Conservation (phyloP, 768 basidiomycete species). For the Russula lepida region DNA sequence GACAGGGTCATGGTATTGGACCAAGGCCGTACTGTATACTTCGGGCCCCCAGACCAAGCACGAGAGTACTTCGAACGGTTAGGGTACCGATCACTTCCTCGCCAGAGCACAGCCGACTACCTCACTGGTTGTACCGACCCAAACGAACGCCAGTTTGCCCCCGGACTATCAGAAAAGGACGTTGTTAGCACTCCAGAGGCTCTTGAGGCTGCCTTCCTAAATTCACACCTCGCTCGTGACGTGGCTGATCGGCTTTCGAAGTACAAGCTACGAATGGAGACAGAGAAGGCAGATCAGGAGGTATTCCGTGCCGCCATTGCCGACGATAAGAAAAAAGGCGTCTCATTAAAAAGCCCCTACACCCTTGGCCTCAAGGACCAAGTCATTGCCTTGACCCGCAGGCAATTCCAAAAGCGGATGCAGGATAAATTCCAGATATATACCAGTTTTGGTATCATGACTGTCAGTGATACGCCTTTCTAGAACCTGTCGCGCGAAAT, state of each 20-base stretch:
- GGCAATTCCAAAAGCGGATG: slow-evolving; percentile 65
- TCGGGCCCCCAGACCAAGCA: slow-evolving; percentile 66
- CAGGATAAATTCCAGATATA: slow-evolving; percentile 75
- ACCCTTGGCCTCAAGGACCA: slow-evolving; percentile 75
- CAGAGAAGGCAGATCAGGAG: slow-evolving; percentile 59
- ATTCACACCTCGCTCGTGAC: slow-evolving; percentile 38
- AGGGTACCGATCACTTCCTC: slow-evolving; percentile 67
- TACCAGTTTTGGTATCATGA: slow-evolving; percentile 57
- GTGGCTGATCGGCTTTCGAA: slow-evolving; percentile 44
- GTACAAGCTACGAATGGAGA: slow-evolving; percentile 48
- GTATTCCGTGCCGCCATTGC: slow-evolving; percentile 70
- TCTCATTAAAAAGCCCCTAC: slow-evolving; percentile 73
- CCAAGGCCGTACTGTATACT: slow-evolving; percentile 76
- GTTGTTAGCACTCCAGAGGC: slow-evolving; percentile 61
- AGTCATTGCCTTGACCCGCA: slow-evolving; percentile 56
- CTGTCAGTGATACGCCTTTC: slow-evolving; percentile 43
- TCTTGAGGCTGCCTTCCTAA: slow-evolving; percentile 54
- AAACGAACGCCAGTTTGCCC: slow-evolving; percentile 74
- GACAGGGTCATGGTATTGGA: slow-evolving; percentile 86
- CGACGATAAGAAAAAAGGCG: slow-evolving; percentile 72
- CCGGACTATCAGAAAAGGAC: slow-evolving; percentile 46
- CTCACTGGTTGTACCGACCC: slow-evolving; percentile 77
- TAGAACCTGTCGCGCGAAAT: slow-evolving; percentile 22
- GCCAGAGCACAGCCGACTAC: slow-evolving; percentile 87
- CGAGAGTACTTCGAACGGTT: slow-evolving; percentile 69